A percentile compares a stretch with the other conserved stretches of the same genome.
phyloP scores from a whole-genome alignment of 2,329 filamentous ascomycete genomes.

The Claviceps humidiphila region DNA sequence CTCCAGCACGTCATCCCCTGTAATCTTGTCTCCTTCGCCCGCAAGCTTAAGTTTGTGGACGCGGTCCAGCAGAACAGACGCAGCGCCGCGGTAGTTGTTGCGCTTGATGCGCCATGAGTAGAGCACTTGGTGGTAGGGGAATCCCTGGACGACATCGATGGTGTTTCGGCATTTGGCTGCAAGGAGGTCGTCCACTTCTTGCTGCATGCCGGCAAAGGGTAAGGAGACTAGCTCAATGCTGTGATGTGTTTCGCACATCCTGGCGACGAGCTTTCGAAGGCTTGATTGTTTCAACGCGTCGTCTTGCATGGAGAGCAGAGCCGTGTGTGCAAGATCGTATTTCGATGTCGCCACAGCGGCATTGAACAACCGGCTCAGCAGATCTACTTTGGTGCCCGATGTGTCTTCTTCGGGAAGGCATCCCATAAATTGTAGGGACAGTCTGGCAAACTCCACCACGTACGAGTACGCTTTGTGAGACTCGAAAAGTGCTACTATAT shows the following conservation, averaged over 20 bases:
- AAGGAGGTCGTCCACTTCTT: slow-evolving; percentile 68
- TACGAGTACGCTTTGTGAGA: slow-evolving; percentile 62
- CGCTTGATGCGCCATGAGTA: slow-evolving; percentile 82
- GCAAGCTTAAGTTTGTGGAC: slow-evolving; percentile 48
- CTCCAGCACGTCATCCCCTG: slow-evolving; percentile 43
- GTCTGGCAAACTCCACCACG: slow-evolving; percentile 69
- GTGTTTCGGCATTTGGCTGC: slow-evolving; percentile 56
- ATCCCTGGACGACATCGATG: slow-evolving; percentile 49
- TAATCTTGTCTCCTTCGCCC: slow-evolving; percentile 44
- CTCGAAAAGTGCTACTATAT: slow-evolving; percentile 75
- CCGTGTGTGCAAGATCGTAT: slow-evolving; percentile 72
- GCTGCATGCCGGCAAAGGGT: slow-evolving; percentile 65
- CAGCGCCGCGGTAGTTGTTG: slow-evolving; percentile 73
- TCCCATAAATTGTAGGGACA: slow-evolving; percentile 53
- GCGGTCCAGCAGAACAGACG: slow-evolving; percentile 47
- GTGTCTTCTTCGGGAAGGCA: slow-evolving; percentile 13
- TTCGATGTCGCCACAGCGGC: slow-evolving; percentile 66
- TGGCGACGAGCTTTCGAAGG: slow-evolving; percentile 55
- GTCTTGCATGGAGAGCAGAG: slow-evolving; percentile 61
- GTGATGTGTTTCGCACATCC: slow-evolving; percentile 55
- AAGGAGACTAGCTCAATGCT: slow-evolving; percentile 57
- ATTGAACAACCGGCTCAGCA: slow-evolving; percentile 74
- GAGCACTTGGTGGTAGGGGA: slow-evolving; percentile 81
- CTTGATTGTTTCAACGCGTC: slow-evolving; percentile 57
- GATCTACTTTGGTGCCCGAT: slow-evolving; percentile 45